Evolutionary conservation across 352 stramenopile genomes (phyloP).

Genomic region (Phytopythium boreale): DNA sequence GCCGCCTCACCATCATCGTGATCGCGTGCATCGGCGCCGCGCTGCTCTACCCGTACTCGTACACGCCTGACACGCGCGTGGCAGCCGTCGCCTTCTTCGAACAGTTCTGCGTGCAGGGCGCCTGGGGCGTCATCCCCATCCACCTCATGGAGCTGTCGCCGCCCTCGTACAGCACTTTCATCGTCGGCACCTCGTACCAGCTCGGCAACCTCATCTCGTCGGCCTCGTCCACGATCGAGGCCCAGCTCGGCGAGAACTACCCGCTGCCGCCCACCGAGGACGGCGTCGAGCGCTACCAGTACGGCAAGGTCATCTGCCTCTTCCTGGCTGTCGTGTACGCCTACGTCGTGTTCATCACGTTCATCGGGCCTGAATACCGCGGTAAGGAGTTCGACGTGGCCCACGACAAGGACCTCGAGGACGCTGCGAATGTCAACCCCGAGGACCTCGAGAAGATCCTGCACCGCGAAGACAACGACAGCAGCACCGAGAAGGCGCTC

Average conservation of each 20-base stretch:
- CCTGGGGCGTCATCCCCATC: conserved; percentile 55
- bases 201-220: conserved; percentile 57
- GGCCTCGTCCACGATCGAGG: conserved; percentile 47
- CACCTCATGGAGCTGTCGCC: conserved; percentile 58
- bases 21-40: conserved; percentile 27
- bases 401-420: conserved; percentile 34
- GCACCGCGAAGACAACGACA: conserved; percentile 12
- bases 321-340: conserved; percentile 47
- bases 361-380: conserved; percentile 43
- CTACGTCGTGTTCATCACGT: conserved; percentile 39
- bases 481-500: conserved; percentile 20
- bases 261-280: conserved; percentile 24
- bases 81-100: conserved; percentile 39
- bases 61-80: conserved; percentile 19
- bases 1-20: conserved; percentile 38
- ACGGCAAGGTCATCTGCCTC: conserved; percentile 48
- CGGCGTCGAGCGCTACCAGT: conserved; percentile 31
- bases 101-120: conserved; percentile 49
- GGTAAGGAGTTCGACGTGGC: conserved; percentile 51
- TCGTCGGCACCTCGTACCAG: conserved; percentile 50
- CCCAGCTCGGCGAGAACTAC: conserved; percentile 40
- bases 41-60: conserved; percentile 51
- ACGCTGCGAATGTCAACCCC: conserved; percentile 23
- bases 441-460: conserved; percentile 35
- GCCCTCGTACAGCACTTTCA: conserved; percentile 43